Conservation (phyloP, 768 basidiomycete genomes). For the Termitomyces eurrhizus region DNA sequence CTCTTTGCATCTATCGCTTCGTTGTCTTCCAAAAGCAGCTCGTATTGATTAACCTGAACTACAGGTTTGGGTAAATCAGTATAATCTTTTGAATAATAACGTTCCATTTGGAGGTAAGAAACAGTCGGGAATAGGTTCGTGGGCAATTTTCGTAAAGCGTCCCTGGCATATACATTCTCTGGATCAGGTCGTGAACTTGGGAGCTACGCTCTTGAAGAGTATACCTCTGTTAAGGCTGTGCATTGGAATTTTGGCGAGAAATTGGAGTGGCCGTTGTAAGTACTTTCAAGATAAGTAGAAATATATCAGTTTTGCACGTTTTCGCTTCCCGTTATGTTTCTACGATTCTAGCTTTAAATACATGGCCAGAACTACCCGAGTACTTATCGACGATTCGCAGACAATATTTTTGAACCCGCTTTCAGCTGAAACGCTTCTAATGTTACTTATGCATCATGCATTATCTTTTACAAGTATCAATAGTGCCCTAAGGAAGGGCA, state of each 20-base stretch:
- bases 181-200: conserved; percentile 79
- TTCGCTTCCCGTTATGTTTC: background rate
- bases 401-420: background rate
- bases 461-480: background rate
- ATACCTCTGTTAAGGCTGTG: conserved; percentile 76
- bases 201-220: conserved; percentile 79
- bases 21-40: background rate
- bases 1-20: background rate
- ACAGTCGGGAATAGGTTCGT: conserved; percentile 79
- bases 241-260: conserved; percentile 89
- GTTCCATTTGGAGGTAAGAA: conserved; percentile 97
- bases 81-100: conserved; percentile 78
- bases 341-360: background rate
- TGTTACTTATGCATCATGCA: background rate
- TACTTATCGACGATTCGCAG: too few species aligned
- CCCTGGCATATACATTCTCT: background rate
- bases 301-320: background rate
- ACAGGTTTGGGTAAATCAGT: conserved; percentile 92
- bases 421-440: background rate
- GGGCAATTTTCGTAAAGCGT: background rate
- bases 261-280: conserved; percentile 72
- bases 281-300: background rate
- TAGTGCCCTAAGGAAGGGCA: background rate
- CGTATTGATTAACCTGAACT: background rate
- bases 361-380: background rate